Percentiles rank a stretch among this genome's conserved stretches.
These are phyloP conservation scores for Cyberlindnera xylosilytica DNA, from an alignment of 805 yeast species.

Conservation along the genomic window DNA sequence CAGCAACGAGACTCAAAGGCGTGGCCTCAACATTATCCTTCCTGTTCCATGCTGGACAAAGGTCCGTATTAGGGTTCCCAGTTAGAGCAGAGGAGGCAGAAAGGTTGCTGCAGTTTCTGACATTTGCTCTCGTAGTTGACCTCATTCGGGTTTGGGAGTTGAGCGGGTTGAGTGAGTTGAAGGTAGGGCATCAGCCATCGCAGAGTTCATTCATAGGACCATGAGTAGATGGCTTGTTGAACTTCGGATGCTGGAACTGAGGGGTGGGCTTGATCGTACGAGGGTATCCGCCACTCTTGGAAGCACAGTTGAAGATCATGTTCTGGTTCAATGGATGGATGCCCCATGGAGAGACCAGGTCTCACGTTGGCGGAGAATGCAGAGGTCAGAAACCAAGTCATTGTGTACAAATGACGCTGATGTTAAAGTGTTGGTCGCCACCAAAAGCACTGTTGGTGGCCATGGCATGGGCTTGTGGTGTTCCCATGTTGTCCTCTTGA, in stretches of 20 bases:
- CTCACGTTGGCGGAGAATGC: not conserved
- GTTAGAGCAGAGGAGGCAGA: not conserved
- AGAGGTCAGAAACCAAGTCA: conserved; percentile 7
- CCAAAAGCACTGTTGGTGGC: conserved; percentile 5
- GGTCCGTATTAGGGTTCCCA: conserved; percentile 6
- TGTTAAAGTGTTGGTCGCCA: conserved; percentile 1
- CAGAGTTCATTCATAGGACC: conserved; percentile 6
- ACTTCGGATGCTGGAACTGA: conserved; percentile 9
- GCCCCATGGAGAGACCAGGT: not conserved
- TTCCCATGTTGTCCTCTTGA: conserved; percentile 42
- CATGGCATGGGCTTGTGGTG: conserved; percentile 39
- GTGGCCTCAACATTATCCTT: conserved; percentile 8
- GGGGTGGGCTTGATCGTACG: conserved; percentile 12
- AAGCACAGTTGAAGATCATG: conserved; percentile 1
- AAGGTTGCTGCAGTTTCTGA: not conserved
- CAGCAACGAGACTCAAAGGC: conserved; percentile 9
- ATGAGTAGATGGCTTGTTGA: conserved; percentile 6
- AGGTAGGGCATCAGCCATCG: conserved; percentile 5
- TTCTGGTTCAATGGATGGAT: not conserved
- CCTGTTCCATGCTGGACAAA: conserved; percentile 7
- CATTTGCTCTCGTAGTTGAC: conserved; percentile 1
- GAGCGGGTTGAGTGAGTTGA: conserved; percentile 11
- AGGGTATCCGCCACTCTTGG: conserved; percentile 8
- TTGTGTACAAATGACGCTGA: conserved; percentile 9
- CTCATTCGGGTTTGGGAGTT: no score